phyloP scores from a whole-genome alignment of 139 green algal genomes.

The Pycnococcus provasolii region DNA sequence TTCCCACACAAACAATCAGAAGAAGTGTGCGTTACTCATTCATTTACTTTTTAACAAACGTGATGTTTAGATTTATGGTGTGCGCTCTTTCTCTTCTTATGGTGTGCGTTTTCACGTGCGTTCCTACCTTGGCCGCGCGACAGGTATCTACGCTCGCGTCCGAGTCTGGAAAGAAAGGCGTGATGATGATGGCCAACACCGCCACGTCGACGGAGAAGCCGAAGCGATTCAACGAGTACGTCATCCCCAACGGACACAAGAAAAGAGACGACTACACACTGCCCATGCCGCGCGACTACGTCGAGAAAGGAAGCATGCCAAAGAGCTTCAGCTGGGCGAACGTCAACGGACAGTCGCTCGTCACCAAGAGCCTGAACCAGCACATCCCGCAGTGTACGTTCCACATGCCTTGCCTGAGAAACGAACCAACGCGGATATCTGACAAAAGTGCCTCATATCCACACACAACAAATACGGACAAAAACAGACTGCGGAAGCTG shows the following conservation, averaged over 20 bases:
- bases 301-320: constrained; percentile 21
- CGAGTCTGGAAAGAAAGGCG: no score
- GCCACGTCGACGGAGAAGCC: neutral
- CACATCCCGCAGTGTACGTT: constrained; percentile 48
- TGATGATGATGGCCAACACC: no score
- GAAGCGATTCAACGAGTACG: constrained; percentile 12
- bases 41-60: no score
- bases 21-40: no score
- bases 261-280: neutral
- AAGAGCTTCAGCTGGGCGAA: constrained; percentile 44
- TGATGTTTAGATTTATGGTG: no score
- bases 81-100: no score
- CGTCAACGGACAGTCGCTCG: constrained; percentile 52
- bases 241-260: neutral
- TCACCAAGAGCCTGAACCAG: constrained; percentile 58
- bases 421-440: no score
- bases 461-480: constrained; percentile 18
- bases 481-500: constrained; percentile 39
- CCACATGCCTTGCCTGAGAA: constrained; percentile 12
- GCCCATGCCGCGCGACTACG: neutral
- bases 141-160: no score
- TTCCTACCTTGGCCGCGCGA: no score
- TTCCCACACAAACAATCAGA: no score
- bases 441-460: neutral
- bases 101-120: no score